Base-by-base conservation (phyloP, 2,329 filamentous ascomycete species). In the Neofusicoccum sp. region DNA sequence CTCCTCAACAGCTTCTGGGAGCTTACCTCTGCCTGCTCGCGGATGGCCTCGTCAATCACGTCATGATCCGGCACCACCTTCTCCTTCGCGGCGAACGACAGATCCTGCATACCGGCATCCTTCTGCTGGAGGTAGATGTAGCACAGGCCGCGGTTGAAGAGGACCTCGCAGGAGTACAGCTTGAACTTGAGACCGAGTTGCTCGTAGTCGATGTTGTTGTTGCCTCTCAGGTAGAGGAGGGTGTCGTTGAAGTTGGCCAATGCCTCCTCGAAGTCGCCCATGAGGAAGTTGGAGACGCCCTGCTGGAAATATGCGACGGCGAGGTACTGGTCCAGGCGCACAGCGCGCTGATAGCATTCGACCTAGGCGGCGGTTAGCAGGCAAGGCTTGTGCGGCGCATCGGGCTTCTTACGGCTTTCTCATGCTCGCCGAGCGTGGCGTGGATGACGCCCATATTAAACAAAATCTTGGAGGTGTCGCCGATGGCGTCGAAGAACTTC, bases 381-480 rank as follows among this genome's bases (percentile, higher is more conserved):
- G 33, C 20, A 20, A 20, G 3, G 8, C 66, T 66, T 64, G 64
- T 65, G 43, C 43, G 43, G n/a, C 41, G 30, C 40, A 47, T 58
- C 20, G 33, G 31, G 43, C 11, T 26, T 72, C 91, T 76, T 82
- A 96, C 93, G 71, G 95, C 95, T 81, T 91, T 92, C 74, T 93
- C 90, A 77, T 99, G 95, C 74, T 98, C 92, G 67, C 95, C 95
- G 16, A 99, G 82, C 0, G 95, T 98, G 40, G 95, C 95, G 80
- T 97, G 90, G 69, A 99, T 98, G 40, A 99, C 93, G 68, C 95
- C 95, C 77, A 93, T 96, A 72, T 99, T 99, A 82, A 99, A 99
- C 63, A 96, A 82, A 64, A 99, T 99, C 81, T 96, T 98, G 68
- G 95, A 97, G 0, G 95, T 99, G 74, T 98, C 95, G 63, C 89